Conservation (phyloP, 805 yeast species). For the Schwanniomyces yamadae region DNA sequence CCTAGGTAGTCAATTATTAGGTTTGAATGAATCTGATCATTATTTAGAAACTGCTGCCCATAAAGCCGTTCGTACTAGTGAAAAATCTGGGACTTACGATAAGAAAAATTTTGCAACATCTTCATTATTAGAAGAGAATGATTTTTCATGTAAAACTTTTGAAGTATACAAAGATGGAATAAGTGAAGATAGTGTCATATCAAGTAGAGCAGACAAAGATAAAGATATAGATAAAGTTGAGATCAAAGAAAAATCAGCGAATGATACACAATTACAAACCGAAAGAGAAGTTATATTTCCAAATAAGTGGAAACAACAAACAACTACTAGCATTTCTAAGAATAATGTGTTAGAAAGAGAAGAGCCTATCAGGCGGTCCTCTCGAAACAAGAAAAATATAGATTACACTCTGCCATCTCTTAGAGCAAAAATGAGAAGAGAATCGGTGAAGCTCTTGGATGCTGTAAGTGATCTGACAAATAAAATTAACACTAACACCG, state of each 20-base stretch:
- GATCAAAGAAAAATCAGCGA: background rate
- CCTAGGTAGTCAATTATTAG: too few species aligned
- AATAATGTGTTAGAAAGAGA: slow-evolving; percentile 17
- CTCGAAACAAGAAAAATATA: slow-evolving; percentile 56
- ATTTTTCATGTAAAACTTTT: slow-evolving; percentile 1
- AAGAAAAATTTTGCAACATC: background rate
- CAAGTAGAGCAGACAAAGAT: slow-evolving; percentile 1
- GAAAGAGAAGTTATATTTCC: background rate
- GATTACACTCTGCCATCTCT: slow-evolving; percentile 69
- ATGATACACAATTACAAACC: background rate
- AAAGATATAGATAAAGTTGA: slow-evolving; percentile 2
- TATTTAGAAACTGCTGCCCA: background rate
- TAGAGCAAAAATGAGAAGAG: slow-evolving; percentile 67
- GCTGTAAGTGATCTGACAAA: slow-evolving; percentile 46
- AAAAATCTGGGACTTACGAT: too few species aligned
- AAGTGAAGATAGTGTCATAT: slow-evolving; percentile 1
- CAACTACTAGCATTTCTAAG: slow-evolving; percentile 15
- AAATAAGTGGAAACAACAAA: background rate
- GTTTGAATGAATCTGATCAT: background rate
- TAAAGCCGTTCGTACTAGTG: too few species aligned
- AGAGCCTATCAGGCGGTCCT: slow-evolving; percentile 30
- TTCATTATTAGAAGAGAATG: background rate
- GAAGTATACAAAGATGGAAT: slow-evolving; percentile 2
- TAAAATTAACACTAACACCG: slow-evolving; percentile 3
- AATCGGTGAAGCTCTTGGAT: slow-evolving; percentile 56